Evolutionary conservation across 441 rosid species (phyloP), one percentile per base, ranked within the genome.

Genomic region (Dalechampia spathulata): DNA sequence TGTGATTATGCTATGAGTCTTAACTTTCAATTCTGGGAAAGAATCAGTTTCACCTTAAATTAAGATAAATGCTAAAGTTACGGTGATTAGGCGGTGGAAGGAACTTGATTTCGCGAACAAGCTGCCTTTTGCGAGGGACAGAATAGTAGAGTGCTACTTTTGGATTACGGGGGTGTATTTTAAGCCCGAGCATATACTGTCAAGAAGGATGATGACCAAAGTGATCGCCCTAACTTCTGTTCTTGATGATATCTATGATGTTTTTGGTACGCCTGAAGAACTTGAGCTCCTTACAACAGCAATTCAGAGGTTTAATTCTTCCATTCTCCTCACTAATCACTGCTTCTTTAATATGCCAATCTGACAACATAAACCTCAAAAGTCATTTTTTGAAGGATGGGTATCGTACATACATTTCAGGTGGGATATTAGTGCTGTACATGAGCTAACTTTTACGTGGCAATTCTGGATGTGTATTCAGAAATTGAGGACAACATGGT

Each of bases 341-440:
- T n/a, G n/a, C n/a, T n/a, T n/a, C n/a, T n/a, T n/a, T n/a, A n/a
- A n/a, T n/a, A n/a, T n/a, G n/a, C n/a, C n/a, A n/a, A n/a, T n/a
- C n/a, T n/a, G n/a, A 30, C 34, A 3, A 8, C 8, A 30, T 30
- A 8, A 8, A 30, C 34, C 34, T 3, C 34, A 30, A 30, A 30
- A 30, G 4, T 30, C 8, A 4, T 3, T 30, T 30, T 30, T 30
- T 30, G 8, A 30, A 4, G 34, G n/a, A n/a, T n/a, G n/a, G n/a
- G n/a, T n/a, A n/a, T n/a, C n/a, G 3, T 28, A 28, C 19, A 2
- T 16, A 27, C 6, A 30, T 17, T 55, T 39, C 58, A 79, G 78
- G 60, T 79, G 82, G 80, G 76, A 77, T 4, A 16, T 51, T 5
- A 20, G 14, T 2, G 67, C 38, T 3, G 19, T 72, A 62, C 52